A percentile compares a stretch with the other conserved stretches of the same genome.
Evolutionary conservation across 768 basidiomycete species (phyloP).

Genomic region (Rhodotorula kratochvilovae): DNA sequence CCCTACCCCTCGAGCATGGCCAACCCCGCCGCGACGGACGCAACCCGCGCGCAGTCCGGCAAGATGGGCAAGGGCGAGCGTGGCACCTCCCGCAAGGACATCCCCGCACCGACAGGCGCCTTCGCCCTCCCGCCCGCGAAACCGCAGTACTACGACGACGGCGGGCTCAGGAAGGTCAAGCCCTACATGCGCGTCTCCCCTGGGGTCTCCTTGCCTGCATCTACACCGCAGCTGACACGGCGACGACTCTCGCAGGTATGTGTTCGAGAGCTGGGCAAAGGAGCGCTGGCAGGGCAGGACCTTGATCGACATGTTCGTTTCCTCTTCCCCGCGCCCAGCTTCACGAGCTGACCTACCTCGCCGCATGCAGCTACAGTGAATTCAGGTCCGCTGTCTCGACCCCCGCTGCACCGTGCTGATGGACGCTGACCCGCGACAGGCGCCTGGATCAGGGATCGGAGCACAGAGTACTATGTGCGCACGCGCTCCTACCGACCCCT

Average conservation of each 20-base stretch:
- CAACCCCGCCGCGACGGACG: background rate
- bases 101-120: slow-evolving; percentile 13
- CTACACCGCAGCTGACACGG: no score
- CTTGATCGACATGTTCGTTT: slow-evolving; percentile 32
- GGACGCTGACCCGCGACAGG: slow-evolving; percentile 11
- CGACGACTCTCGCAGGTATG: background rate
- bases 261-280: slow-evolving; percentile 31
- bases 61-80: slow-evolving; percentile 5
- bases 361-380: slow-evolving; percentile 36
- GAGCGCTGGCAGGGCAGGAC: slow-evolving; percentile 38
- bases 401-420: background rate
- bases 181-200: slow-evolving; percentile 31
- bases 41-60: background rate
- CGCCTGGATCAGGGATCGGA: slow-evolving; percentile 35
- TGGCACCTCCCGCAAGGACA: slow-evolving; percentile 18
- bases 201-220: background rate
- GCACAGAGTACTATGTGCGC: slow-evolving; percentile 36
- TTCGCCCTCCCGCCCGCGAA: slow-evolving; percentile 24
- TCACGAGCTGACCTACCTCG: background rate
- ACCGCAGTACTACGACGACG: slow-evolving; percentile 33
- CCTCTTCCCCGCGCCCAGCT: background rate
- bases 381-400: slow-evolving; percentile 30
- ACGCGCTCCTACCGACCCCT: background rate
- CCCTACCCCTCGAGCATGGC: background rate
- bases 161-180: slow-evolving; percentile 34